Base-by-base conservation (phyloP, 345 rosid genomes). In the Aquilaria sinensis region DNA sequence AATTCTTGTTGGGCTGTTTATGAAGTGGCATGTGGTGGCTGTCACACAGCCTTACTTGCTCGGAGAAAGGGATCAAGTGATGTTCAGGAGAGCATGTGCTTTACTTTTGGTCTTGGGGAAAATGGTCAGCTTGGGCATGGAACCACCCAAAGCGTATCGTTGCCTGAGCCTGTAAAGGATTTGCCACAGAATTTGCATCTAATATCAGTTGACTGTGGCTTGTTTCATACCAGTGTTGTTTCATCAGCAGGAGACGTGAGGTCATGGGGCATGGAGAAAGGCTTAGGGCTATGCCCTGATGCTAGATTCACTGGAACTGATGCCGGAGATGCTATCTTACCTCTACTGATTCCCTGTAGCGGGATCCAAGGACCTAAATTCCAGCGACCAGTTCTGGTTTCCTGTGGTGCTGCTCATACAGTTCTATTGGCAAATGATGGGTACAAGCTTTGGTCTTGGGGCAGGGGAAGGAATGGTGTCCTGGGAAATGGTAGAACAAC, bases 181-280 rank as follows among this genome's bases (percentile, higher is more conserved):
- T 70, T 92, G 63, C 95, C 91, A 0, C 74, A 77, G 51, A 53
- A 72, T 7, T 54, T 72, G n/a, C 72, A 75, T 70, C 75, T 87
- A 47, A 70, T 73, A 41, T 92, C 98, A 57, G 80, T 92, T 57
- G 95, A 82, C 72, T 89, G 96, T 80, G 98, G 98, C 63, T 71
- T 92, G 62, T 92, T 92, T 71, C 96, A 92, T 67, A 92, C 96
- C 8, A 85, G 92, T 47, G 92, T 83, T 60, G 92, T 87, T 64
- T 87, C 98, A 8, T 85, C 89, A 8, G 85, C 77, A 5, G 98
- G 98, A 73, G 85, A 74, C 12, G 81, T 87, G 56, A 83, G 96
- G 98, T 89, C 95, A 1, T 92, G 98, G 98, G 98, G 96, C 53
- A 89, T 92, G 98, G 92, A 81, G 71, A 87, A 74, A 69, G 98